Conservation (phyloP, 208 protist species). For the Trypanosoma platydactyli region DNA sequence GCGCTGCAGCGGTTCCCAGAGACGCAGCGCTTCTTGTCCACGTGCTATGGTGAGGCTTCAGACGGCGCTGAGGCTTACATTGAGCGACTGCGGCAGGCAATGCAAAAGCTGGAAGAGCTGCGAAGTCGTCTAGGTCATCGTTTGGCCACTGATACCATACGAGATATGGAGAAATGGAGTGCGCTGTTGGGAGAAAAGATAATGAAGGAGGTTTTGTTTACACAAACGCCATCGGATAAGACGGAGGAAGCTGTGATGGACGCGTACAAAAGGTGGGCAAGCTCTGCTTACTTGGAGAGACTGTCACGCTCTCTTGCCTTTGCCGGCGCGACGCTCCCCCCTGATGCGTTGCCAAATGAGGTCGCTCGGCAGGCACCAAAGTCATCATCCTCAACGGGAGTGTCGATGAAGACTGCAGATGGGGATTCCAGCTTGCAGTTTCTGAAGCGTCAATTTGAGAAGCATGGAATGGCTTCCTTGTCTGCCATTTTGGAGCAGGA, state of each 20-base stretch:
- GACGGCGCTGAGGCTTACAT: slow-evolving; percentile 57
- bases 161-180: slow-evolving; percentile 56
- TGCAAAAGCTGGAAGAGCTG: slow-evolving; percentile 52
- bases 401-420: slow-evolving; percentile 21
- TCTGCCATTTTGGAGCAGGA: slow-evolving; percentile 43
- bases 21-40: slow-evolving; percentile 55
- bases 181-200: slow-evolving; percentile 41
- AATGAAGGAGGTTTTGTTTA: slow-evolving; percentile 50
- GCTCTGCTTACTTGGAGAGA: slow-evolving; percentile 11
- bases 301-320: slow-evolving; percentile 47
- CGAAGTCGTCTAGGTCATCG: slow-evolving; percentile 63
- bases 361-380: background rate
- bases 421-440: slow-evolving; percentile 41
- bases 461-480: slow-evolving; percentile 63
- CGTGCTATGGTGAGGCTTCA: slow-evolving; percentile 57
- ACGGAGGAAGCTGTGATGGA: slow-evolving; percentile 25
- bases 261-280: slow-evolving; percentile 40
- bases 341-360: slow-evolving; percentile 13
- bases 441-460: slow-evolving; percentile 56
- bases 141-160: slow-evolving; percentile 54
- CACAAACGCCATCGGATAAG: slow-evolving; percentile 28
- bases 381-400: background rate
- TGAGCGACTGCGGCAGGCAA: slow-evolving; percentile 34
- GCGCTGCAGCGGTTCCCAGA: slow-evolving; percentile 44
- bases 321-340: slow-evolving; percentile 50